phyloP scores from a whole-genome alignment of 2,329 filamentous ascomycete species.

The Akanthomyces dipterigenus region DNA sequence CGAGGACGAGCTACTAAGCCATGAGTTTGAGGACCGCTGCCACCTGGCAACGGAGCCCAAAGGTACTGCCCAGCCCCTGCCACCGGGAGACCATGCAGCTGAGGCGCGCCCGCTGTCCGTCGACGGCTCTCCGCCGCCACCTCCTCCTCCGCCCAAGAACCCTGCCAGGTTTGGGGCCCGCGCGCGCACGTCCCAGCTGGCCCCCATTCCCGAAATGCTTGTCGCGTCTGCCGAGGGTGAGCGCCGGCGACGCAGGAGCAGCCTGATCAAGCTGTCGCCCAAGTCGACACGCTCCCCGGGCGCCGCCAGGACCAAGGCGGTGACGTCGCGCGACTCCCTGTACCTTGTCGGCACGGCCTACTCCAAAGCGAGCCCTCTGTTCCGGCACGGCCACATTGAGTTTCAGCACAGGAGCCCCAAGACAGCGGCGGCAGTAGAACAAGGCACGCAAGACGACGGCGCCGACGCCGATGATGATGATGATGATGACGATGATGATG shows the following conservation, averaged over 20 bases:
- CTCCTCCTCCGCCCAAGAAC: conserved; percentile 12
- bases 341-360: conserved; percentile 7
- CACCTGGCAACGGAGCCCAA: not conserved
- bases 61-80: not conserved
- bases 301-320: not conserved
- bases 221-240: conserved; percentile 11
- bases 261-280: not conserved
- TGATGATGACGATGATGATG: too few species aligned
- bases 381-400: conserved; percentile 11
- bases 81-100: not conserved
- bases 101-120: not conserved
- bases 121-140: not conserved
- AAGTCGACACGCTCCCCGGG: conserved; percentile 11
- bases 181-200: conserved; percentile 23
- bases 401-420: not conserved
- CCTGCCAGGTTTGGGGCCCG: conserved; percentile 11
- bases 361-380: conserved; percentile 6
- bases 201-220: conserved; percentile 36
- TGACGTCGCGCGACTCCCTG: conserved; percentile 2
- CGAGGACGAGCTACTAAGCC: not conserved
- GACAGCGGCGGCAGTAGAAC: not conserved
- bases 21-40: not conserved
- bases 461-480: too few species aligned
- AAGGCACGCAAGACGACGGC: conserved; percentile 15
- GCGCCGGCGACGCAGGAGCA: not conserved